Evolutionary conservation across 495 filamentous ascomycete genomes (phyloP).

Genomic region (Annulohypoxylon bovei): DNA sequence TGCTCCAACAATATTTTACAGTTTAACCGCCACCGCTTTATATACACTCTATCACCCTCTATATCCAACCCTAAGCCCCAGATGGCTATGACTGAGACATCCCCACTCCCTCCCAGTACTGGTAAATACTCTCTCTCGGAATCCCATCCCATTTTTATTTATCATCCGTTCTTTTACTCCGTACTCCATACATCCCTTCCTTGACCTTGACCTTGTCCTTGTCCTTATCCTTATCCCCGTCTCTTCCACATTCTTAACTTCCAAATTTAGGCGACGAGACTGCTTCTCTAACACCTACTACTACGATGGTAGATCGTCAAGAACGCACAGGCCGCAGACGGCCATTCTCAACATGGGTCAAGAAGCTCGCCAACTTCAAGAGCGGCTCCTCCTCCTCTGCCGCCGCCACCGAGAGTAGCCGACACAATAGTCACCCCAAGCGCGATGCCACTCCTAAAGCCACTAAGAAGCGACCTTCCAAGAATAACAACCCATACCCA

Average conservation of each 20-base stretch:
- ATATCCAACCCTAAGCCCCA: conserved; percentile 20
- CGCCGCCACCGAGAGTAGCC: conserved; percentile 39
- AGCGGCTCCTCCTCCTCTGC: conserved; percentile 54
- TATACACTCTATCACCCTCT: background rate
- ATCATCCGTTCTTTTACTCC: conserved; percentile 15
- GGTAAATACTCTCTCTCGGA: conserved; percentile 59
- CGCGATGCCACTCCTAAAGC: conserved; percentile 55
- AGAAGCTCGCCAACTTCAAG: conserved; percentile 89
- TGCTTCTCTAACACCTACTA: conserved; percentile 28
- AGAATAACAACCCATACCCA: conserved; percentile 87
- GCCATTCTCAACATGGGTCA: conserved; percentile 94
- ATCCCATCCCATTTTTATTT: background rate
- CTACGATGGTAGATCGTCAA: conserved; percentile 51
- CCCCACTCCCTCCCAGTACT: conserved; percentile 69
- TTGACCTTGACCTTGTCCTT: background rate
- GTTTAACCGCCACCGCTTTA: conserved; percentile 23
- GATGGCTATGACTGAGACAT: conserved; percentile 77
- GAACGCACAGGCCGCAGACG: conserved; percentile 70
- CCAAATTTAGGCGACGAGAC: conserved; percentile 30
- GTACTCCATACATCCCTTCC: conserved; percentile 21
- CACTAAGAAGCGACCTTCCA: conserved; percentile 62
- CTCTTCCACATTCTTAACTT: conserved; percentile 32
- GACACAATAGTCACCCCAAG: conserved; percentile 47
- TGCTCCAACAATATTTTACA: conserved; percentile 14
- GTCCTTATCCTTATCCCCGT: conserved; percentile 8